phyloP scores from a whole-genome alignment of 805 yeast genomes.

The Torulaspora microellipsoides region DNA sequence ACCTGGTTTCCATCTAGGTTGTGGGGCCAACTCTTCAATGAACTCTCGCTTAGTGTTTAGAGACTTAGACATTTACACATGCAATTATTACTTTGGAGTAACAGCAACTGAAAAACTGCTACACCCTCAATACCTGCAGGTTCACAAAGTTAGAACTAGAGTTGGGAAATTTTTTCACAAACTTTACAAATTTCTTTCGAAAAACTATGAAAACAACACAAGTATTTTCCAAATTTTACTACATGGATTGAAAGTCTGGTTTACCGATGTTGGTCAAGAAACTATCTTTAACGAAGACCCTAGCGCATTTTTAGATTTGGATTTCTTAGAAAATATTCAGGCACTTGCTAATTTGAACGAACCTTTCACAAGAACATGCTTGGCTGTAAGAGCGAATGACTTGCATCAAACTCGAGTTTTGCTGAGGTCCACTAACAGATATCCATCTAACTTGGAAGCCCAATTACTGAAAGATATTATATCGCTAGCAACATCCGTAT shows the following conservation, averaged over 20 bases:
- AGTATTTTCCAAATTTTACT: slow-evolving; percentile 57
- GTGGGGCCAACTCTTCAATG: slow-evolving; percentile 42
- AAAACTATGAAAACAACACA: slow-evolving; percentile 57
- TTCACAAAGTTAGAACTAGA: slow-evolving; percentile 57
- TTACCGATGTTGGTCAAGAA: slow-evolving; percentile 74
- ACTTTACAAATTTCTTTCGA: slow-evolving; percentile 44
- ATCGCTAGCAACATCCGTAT: slow-evolving; percentile 60
- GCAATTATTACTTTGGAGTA: slow-evolving; percentile 61
- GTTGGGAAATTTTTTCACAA: slow-evolving; percentile 64
- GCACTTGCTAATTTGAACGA: slow-evolving; percentile 58
- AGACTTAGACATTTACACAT: slow-evolving; percentile 57
- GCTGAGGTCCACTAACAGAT: slow-evolving; percentile 66
- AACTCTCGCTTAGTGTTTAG: slow-evolving; percentile 54
- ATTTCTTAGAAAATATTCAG: slow-evolving; percentile 55
- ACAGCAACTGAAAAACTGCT: slow-evolving; percentile 42
- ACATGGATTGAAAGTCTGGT: slow-evolving; percentile 68
- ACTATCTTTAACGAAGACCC: slow-evolving; percentile 54
- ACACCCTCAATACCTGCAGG: slow-evolving; percentile 41
- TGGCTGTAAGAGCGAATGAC: slow-evolving; percentile 69
- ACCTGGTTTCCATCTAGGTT: slow-evolving; percentile 24
- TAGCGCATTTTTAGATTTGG: slow-evolving; percentile 48
- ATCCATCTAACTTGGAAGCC: slow-evolving; percentile 62
- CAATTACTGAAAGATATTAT: slow-evolving; percentile 62
- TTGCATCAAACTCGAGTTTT: slow-evolving; percentile 72
- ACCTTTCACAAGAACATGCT: slow-evolving; percentile 70